Evolutionary conservation across 2,329 filamentous ascomycete genomes (phyloP).

Genomic region (Arthrocladium fulminans): DNA sequence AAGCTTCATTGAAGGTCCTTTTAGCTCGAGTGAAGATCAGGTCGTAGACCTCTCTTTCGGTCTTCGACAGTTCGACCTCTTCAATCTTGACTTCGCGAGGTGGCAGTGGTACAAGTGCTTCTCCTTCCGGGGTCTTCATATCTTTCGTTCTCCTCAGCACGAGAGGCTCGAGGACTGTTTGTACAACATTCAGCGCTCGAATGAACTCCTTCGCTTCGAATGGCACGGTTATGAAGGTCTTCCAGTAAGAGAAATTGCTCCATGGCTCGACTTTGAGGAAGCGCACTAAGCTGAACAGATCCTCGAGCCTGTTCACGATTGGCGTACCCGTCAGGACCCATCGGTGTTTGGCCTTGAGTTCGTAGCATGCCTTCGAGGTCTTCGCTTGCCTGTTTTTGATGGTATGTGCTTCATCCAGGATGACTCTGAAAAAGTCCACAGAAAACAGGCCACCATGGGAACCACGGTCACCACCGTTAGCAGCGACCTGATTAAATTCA

Average conservation of each 20-base stretch:
- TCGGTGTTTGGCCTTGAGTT: slow-evolving; percentile 72
- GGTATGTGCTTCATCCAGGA: slow-evolving; percentile 87
- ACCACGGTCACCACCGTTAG: slow-evolving; percentile 56
- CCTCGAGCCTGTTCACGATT: slow-evolving; percentile 91
- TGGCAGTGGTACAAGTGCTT: slow-evolving; percentile 72
- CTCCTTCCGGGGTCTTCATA: slow-evolving; percentile 88
- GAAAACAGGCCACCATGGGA: slow-evolving; percentile 73
- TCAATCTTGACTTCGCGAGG: slow-evolving; percentile 76
- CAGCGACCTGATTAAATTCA: slow-evolving; percentile 68
- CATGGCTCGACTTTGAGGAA: slow-evolving; percentile 94
- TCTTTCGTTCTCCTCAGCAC: slow-evolving; percentile 93
- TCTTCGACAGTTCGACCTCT: slow-evolving; percentile 71
- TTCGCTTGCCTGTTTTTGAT: slow-evolving; percentile 90
- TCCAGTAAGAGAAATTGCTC: slow-evolving; percentile 99
- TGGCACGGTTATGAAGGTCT: slow-evolving; percentile 93
- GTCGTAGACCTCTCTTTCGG: slow-evolving; percentile 86
- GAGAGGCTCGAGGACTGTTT: slow-evolving; percentile 91
- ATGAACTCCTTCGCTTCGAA: slow-evolving; percentile 95
- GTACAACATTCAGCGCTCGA: slow-evolving; percentile 87
- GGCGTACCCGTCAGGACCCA: slow-evolving; percentile 94
- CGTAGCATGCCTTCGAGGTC: slow-evolving; percentile 90
- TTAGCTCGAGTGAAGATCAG: slow-evolving; percentile 79
- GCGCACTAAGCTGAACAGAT: slow-evolving; percentile 83
- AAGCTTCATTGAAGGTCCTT: slow-evolving; percentile 71
- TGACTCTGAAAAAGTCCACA: slow-evolving; percentile 86